Conservation (phyloP, 2,329 filamentous ascomycete species). For the Paraphoma sp. region DNA sequence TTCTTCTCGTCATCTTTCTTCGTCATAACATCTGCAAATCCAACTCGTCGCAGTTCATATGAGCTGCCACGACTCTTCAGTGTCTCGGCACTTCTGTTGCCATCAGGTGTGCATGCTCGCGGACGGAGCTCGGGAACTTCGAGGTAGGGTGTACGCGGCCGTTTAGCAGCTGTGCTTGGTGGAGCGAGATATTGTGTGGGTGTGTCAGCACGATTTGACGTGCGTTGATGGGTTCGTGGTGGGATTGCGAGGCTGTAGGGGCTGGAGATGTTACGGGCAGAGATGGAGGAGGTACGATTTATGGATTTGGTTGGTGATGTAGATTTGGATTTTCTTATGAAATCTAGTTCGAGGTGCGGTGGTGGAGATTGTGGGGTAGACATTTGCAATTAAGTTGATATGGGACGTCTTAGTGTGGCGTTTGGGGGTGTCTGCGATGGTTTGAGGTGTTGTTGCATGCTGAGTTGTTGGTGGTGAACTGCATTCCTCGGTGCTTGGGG, state of each 20-base stretch:
- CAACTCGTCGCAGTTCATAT: background rate
- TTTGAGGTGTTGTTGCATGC: background rate
- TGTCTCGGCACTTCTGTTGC: conserved; percentile 5
- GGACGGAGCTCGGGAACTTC: background rate
- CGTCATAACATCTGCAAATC: too few species aligned
- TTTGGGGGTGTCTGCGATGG: background rate
- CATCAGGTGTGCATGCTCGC: background rate
- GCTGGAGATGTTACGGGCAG: conserved; percentile 16
- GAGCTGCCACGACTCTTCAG: background rate
- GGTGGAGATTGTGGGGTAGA: too few species aligned
- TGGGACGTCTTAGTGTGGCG: background rate
- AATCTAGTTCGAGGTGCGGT: too few species aligned
- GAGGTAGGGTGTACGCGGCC: background rate
- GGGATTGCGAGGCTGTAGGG: conserved; percentile 25
- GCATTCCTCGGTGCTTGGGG: conserved; percentile 5
- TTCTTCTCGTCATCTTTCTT: background rate
- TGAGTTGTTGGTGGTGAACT: background rate
- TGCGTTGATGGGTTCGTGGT: conserved; percentile 2
- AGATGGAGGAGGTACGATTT: background rate
- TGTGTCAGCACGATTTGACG: conserved; percentile 1
- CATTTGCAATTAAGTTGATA: background rate
- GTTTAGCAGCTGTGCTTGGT: background rate
- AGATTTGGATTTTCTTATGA: background rate
- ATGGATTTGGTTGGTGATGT: background rate
- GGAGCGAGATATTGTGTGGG: background rate